Evolutionary conservation across 305 asterid species (phyloP), one percentile per base, ranked within the genome.

Genomic region (Rubia tinctorum): DNA sequence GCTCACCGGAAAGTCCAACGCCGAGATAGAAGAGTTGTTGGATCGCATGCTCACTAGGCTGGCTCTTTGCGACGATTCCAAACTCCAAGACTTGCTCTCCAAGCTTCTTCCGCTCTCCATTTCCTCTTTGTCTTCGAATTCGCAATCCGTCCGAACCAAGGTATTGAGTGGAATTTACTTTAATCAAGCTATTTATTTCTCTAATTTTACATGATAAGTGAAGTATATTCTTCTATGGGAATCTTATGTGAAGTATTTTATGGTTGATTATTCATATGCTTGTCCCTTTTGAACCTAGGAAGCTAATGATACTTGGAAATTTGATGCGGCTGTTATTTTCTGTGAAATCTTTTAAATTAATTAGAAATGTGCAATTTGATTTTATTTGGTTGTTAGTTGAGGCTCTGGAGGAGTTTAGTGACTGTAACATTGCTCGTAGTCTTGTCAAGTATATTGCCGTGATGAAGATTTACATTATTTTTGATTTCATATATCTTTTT

Each of bases 31-130:
- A 79, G 99, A 94, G 53, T 85, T 94, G 71, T 83, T 94, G 68
- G 99, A 94, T 79, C 82, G 98, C 75, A 86, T 92, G 96, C 85
- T 94, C 12, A 94, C 99, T 70, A 91, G 99, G 45, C 82, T 94
- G 73, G 99, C 99, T 51, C 92, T 94, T 7, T 94, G 95, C 80
- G 98, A 94, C 69, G 98, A 91, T 80, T 83, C 93, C 0, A 90
- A 90, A 76, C 88, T 94, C 56, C 96, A 89, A 76, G 95, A 86
- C 89, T 89, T 94, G 90, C 96, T 94, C 79, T 86, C 82, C 84
- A 90, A 83, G 86, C 86, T 94, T 85, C 97, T 94, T 18, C 98
- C 99, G 42, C 82, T 91, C 73, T 79, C 97, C 71, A 90, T 94
- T 74, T 91, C 97, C 45, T 88, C 97, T 44, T 98, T 94, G 78